Conservation (phyloP, 2,329 filamentous ascomycete species). For the Xylariaceae sp. region DNA sequence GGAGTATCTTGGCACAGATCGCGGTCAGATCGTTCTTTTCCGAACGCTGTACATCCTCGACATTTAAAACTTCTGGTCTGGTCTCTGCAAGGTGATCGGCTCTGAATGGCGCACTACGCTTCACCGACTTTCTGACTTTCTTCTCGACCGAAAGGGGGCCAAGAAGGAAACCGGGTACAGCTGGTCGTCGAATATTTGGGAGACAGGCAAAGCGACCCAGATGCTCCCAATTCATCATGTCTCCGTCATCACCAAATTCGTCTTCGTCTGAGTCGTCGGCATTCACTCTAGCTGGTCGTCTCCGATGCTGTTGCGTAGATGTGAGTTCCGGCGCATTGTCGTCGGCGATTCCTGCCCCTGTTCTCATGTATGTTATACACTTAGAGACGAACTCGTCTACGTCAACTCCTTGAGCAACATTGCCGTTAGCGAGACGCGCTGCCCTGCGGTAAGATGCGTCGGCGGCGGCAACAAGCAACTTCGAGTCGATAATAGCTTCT, state of each 20-base stretch:
- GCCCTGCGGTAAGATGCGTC: slow-evolving; percentile 78
- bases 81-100: slow-evolving; percentile 64
- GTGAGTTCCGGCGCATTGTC: slow-evolving; percentile 48
- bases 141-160: slow-evolving; percentile 88
- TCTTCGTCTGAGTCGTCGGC: slow-evolving; percentile 58
- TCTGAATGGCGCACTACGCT: slow-evolving; percentile 66
- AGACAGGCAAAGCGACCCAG: slow-evolving; percentile 74
- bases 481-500: slow-evolving; percentile 85
- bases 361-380: slow-evolving; percentile 80
- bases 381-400: slow-evolving; percentile 89
- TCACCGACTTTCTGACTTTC: slow-evolving; percentile 63
- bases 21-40: slow-evolving; percentile 75
- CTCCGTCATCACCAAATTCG: slow-evolving; percentile 63
- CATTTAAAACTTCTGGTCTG: slow-evolving; percentile 70
- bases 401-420: slow-evolving; percentile 69
- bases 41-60: slow-evolving; percentile 67
- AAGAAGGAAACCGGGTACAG: slow-evolving; percentile 76
- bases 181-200: slow-evolving; percentile 66
- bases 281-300: slow-evolving; percentile 32
- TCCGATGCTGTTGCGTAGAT: slow-evolving; percentile 43
- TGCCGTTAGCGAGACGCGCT: slow-evolving; percentile 66
- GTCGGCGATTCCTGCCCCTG: slow-evolving; percentile 52
- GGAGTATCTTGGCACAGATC: slow-evolving; percentile 70
- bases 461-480: slow-evolving; percentile 73
- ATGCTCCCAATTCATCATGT: slow-evolving; percentile 80